phyloP scores from a whole-genome alignment of 2,329 filamentous ascomycete species.

The Colletotrichum chrysophilum region DNA sequence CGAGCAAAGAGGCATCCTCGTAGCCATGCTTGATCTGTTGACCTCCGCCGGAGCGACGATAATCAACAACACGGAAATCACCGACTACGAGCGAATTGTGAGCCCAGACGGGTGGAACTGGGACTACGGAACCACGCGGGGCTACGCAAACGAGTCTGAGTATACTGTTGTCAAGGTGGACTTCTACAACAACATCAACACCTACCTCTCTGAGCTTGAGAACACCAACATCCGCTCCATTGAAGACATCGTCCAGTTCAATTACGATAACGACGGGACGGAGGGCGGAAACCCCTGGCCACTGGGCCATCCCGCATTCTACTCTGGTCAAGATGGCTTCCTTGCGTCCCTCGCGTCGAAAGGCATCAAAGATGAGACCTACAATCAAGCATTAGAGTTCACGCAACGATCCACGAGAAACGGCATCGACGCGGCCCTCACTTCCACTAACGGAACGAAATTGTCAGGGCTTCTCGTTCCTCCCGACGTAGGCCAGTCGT shows the following conservation, averaged over 20 bases:
- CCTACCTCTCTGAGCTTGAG: constrained; percentile 65
- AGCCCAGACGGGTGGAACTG: constrained; percentile 76
- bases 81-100: constrained; percentile 65
- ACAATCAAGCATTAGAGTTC: constrained; percentile 70
- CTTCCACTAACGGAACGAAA: constrained; percentile 39
- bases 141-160: constrained; percentile 74
- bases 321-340: constrained; percentile 75
- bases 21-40: constrained; percentile 57
- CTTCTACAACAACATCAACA: constrained; percentile 67
- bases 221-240: constrained; percentile 66
- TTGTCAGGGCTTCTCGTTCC: constrained; percentile 73
- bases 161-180: constrained; percentile 76
- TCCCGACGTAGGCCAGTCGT: constrained; percentile 69
- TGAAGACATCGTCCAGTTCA: constrained; percentile 71
- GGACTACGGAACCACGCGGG: constrained; percentile 66
- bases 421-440: constrained; percentile 73
- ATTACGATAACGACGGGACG: constrained; percentile 65
- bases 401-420: constrained; percentile 63
- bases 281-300: constrained; percentile 70
- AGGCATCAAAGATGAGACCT: constrained; percentile 68
- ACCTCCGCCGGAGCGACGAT: constrained; percentile 67
- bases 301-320: constrained; percentile 63
- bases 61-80: constrained; percentile 73
- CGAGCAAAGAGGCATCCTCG: constrained; percentile 60
- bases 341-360: constrained; percentile 65